Conservation (phyloP, 495 filamentous ascomycete genomes). For the Penicillium arizonense region DNA sequence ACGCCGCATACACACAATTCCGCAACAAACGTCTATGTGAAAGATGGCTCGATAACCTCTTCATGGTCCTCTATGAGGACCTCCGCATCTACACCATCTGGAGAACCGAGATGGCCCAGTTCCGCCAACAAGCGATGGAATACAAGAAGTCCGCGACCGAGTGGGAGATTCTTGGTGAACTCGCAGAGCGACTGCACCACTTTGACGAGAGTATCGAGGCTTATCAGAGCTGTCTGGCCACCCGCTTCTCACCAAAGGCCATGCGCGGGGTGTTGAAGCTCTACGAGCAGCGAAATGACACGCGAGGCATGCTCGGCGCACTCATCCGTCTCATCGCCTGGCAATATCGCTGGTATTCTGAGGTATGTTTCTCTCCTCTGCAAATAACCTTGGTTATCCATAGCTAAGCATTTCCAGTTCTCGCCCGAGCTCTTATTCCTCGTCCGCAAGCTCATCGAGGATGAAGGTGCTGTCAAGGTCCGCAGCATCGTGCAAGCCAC, state of each 20-base stretch:
- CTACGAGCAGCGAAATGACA: constrained; percentile 71
- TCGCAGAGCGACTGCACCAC: constrained; percentile 91
- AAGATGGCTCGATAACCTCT: constrained; percentile 96
- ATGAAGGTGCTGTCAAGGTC: constrained; percentile 96
- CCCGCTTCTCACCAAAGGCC: constrained; percentile 86
- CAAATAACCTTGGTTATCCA: neutral
- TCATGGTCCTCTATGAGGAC: constrained; percentile 99
- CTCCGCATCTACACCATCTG: constrained; percentile 98
- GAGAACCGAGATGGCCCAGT: constrained; percentile 95
- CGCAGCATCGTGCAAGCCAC: constrained; percentile 96
- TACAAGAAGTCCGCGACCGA: constrained; percentile 96
- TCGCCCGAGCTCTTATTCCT: constrained; percentile 83
- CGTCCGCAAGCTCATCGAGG: constrained; percentile 90
- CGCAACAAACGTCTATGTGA: constrained; percentile 97
- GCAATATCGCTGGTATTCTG: constrained; percentile 99
- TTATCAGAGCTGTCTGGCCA: constrained; percentile 76
- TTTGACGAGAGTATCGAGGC: constrained; percentile 86
- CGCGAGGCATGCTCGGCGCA: constrained; percentile 70
- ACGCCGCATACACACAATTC: constrained; percentile 62
- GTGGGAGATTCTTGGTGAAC: constrained; percentile 95
- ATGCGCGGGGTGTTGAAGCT: constrained; percentile 78
- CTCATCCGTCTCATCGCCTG: constrained; percentile 89
- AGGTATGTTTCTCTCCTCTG: constrained; percentile 47
- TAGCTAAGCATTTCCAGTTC: constrained; percentile 57
- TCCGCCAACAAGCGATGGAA: constrained; percentile 79